Evolutionary conservation across 176 grass and related monocot genomes (phyloP), one percentile per base, ranked within the genome.

Genomic region (Musa beccarii): DNA sequence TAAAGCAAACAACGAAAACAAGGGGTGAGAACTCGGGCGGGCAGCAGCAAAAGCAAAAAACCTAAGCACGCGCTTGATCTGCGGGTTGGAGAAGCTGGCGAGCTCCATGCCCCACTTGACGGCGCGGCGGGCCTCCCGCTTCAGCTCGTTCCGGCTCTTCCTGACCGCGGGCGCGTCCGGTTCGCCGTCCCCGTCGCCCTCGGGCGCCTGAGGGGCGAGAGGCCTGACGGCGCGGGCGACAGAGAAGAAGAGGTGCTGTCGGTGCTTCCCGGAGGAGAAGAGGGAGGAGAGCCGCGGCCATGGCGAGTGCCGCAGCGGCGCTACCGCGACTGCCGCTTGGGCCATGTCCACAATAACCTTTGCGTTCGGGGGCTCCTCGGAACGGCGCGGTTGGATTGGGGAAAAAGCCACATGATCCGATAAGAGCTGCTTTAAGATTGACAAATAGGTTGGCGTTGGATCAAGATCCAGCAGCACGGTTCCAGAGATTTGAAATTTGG

Each of bases 61-160:
- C 92, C 83, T 91, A 23, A 98, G 62, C 53, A 90, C 89, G 81
- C 80, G 88, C 77, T 98, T 89, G 86, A 98, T 91, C 75, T 93
- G 88, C n/a, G 78, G 81, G 29, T 68, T 76, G 62, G 88, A 76
- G 63, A 98, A 91, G 49, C 76, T 98, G 75, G 94, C 62, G 65
- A 93, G 94, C 28, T 91, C 90, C 85, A 98, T 88, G 3, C 90
- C 94, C 94, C 94, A 97, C 53, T 63, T 63, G 34, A 97, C 86
- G 20, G 88, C 84, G 64, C 94, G 90, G 50, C 84, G 88, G 1
- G 94, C 94, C 66, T 93, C 82, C 83, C 88, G 73, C 86, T 97
- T 97, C 74, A 90, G 84, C 55, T 89, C 90, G 80, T 89, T 97
- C 29, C 83, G 88, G 78, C 90, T 97, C 86, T 74, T 92, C 79